A percentile compares a stretch with the other conserved stretches of the same genome.
Conservation (phyloP, 768 basidiomycete genomes). For the Arthromyces matolae region DNA sequence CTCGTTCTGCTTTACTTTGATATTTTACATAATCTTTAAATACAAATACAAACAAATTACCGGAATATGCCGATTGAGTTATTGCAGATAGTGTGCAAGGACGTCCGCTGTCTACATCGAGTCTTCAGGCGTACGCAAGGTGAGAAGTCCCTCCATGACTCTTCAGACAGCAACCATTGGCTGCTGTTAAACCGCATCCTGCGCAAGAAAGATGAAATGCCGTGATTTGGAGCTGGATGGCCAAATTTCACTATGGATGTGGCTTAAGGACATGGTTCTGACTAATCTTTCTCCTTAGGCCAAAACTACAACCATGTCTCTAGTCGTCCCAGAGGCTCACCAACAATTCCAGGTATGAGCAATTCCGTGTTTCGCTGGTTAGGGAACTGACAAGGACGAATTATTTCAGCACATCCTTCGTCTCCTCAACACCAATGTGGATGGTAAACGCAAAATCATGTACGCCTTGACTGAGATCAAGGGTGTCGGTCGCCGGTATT, state of each 20-base stretch:
- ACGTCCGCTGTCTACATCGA: conserved; percentile 15
- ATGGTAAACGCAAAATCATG: conserved; percentile 99
- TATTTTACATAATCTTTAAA: no score
- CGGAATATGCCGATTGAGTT: conserved; percentile 19
- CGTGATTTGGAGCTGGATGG: conserved; percentile 18
- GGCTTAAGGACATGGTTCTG: no score
- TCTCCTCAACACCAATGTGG: conserved; percentile 99
- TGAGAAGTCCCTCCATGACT: conserved; percentile 9
- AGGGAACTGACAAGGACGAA: background rate
- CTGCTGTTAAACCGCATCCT: background rate
- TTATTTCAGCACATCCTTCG: conserved; percentile 88
- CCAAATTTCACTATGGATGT: no score
- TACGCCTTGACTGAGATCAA: conserved; percentile 99
- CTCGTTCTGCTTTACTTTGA: no score
- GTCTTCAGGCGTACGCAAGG: conserved; percentile 18
- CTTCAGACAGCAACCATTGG: background rate
- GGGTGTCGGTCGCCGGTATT: conserved; percentile 98
- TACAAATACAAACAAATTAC: conserved; percentile 9
- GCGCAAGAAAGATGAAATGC: conserved; percentile 7
- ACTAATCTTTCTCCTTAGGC: conserved; percentile 19
- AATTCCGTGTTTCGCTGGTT: background rate
- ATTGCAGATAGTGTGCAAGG: no score
- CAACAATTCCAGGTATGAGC: conserved; percentile 85
- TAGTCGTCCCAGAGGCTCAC: conserved; percentile 93
- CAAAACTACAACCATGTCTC: conserved; percentile 66